Evolutionary conservation across 495 filamentous ascomycete species (phyloP).

Genomic region (Recurvomyces mirabilis): DNA sequence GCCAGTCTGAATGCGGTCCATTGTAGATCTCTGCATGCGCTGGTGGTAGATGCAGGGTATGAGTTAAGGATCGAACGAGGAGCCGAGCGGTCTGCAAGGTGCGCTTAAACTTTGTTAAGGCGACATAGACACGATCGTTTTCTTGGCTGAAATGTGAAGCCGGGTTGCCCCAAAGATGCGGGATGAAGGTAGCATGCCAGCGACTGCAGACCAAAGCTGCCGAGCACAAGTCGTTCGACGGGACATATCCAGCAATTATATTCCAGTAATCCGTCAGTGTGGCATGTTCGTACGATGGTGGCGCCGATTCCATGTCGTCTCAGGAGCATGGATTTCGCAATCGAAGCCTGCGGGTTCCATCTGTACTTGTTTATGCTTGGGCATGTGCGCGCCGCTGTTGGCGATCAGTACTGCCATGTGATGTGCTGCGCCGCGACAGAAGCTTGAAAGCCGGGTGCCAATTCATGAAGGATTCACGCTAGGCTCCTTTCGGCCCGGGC

Average conservation of each 20-base stretch:
- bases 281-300: conserved; percentile 50
- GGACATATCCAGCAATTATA: conserved; percentile 52
- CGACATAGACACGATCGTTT: conserved; percentile 57
- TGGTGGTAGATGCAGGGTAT: conserved; percentile 57
- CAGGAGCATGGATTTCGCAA: no score
- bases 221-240: conserved; percentile 47
- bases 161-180: conserved; percentile 56
- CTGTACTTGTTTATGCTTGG: no score
- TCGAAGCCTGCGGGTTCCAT: no score
- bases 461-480: no score
- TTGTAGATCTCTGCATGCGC: conserved; percentile 56
- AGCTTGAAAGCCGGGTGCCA: no score
- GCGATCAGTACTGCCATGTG: no score
- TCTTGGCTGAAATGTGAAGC: conserved; percentile 52
- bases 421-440: no score
- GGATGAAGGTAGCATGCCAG: conserved; percentile 51
- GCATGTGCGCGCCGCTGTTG: no score
- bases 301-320: conserved; percentile 45
- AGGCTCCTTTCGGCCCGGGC: no score
- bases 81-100: conserved; percentile 44
- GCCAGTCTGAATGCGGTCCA: conserved; percentile 49
- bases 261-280: conserved; percentile 48
- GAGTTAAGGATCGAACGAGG: conserved; percentile 45
- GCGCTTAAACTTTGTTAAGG: conserved; percentile 51
- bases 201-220: conserved; percentile 45